Conservation (phyloP, 495 filamentous ascomycete species). For the Trichoderma reesei region DNA sequence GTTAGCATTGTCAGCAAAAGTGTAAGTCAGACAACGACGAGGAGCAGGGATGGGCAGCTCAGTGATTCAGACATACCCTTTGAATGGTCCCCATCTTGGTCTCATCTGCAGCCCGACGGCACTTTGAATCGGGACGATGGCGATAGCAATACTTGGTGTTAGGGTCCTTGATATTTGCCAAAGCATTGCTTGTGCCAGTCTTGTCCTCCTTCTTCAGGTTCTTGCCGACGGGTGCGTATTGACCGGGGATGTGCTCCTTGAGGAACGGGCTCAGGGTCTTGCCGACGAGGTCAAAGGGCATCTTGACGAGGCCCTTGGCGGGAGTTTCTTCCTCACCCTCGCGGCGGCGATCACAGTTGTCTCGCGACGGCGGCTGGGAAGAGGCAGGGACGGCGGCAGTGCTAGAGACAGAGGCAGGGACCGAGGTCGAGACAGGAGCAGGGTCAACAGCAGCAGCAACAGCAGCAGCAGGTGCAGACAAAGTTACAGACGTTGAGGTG, state of each 20-base stretch:
- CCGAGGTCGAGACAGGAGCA: neutral
- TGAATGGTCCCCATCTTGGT: constrained; percentile 92
- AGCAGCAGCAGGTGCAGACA: neutral
- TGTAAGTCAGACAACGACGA: neutral
- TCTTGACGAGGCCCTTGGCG: constrained; percentile 29
- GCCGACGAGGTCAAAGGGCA: constrained; percentile 39
- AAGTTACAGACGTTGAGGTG: neutral
- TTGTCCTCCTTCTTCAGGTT: constrained; percentile 17
- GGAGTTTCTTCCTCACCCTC: constrained; percentile 30
- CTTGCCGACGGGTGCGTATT: constrained; percentile 63
- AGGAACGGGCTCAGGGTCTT: constrained; percentile 71
- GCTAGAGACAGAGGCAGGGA: neutral
- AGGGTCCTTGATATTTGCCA: constrained; percentile 35
- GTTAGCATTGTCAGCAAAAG: neutral
- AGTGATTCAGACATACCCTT: constrained; percentile 44
- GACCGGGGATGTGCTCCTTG: constrained; percentile 70
- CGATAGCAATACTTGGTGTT: constrained; percentile 96
- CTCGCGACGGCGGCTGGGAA: constrained; percentile 19
- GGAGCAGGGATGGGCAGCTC: neutral
- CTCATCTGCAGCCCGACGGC: constrained; percentile 82
- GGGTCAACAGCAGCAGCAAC: neutral
- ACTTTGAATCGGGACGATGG: constrained; percentile 90
- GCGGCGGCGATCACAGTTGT: constrained; percentile 32
- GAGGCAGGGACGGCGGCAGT: neutral
- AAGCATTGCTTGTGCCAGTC: constrained; percentile 22